phyloP scores from a whole-genome alignment of 352 stramenopile genomes.

The Phytophthora litchii region DNA sequence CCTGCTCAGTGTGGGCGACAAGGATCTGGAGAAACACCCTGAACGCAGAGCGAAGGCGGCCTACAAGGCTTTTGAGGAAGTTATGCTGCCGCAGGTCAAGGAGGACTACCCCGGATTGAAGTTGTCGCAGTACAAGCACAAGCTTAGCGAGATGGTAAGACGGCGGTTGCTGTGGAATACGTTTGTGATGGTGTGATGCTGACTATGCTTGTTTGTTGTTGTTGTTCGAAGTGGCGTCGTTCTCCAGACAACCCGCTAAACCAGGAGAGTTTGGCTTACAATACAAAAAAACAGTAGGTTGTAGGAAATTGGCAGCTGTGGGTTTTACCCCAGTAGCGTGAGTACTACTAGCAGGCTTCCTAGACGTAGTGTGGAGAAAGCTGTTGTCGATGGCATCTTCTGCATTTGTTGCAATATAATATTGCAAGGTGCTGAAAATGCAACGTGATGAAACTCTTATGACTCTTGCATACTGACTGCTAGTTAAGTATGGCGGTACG shows the following conservation, averaged over 20 bases:
- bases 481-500: no score
- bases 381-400: no score
- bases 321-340: no score
- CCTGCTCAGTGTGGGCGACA: conserved; percentile 53
- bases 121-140: conserved; percentile 85
- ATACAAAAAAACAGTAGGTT: conserved; percentile 67
- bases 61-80: conserved; percentile 84
- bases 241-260: conserved; percentile 83
- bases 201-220: conserved; percentile 6
- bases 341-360: no score
- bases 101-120: conserved; percentile 78
- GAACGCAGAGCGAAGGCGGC: conserved; percentile 75
- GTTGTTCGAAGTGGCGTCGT: conserved; percentile 64
- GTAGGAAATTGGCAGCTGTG: not conserved
- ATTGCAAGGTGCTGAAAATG: no score
- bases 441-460: no score
- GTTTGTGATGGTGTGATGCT: conserved; percentile 18
- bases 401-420: no score
- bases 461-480: no score
- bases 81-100: conserved; percentile 70
- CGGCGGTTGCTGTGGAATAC: not conserved
- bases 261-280: conserved; percentile 76
- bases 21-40: conserved; percentile 65
- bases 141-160: conserved; percentile 76
- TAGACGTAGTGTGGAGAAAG: no score